phyloP scores from a whole-genome alignment of 495 filamentous ascomycete genomes.

The Lophiostoma macrostomum region DNA sequence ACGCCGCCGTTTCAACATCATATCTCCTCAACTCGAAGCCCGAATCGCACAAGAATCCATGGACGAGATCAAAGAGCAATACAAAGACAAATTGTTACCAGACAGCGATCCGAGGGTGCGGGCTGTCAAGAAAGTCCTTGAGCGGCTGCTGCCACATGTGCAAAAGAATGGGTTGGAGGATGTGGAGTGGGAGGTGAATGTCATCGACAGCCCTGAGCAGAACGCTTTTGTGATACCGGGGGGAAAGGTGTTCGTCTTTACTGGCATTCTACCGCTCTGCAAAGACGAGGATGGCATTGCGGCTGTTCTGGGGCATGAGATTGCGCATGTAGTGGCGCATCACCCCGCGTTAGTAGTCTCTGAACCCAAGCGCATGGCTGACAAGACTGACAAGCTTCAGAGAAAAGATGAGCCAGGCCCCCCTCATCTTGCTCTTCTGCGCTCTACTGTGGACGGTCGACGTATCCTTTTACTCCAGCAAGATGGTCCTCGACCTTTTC shows the following conservation, averaged over 20 bases:
- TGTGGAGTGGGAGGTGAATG: conserved; percentile 76
- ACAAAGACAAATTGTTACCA: conserved; percentile 49
- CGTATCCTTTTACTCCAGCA: conserved; percentile 47
- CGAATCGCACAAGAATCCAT: conserved; percentile 41
- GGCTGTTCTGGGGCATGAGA: conserved; percentile 86
- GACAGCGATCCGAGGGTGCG: conserved; percentile 49
- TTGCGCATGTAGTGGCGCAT: conserved; percentile 84
- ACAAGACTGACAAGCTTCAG: not conserved
- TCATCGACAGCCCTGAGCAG: conserved; percentile 65
- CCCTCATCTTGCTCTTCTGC: conserved; percentile 55
- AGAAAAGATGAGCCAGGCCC: conserved; percentile 66
- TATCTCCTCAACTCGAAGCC: conserved; percentile 56
- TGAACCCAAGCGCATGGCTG: not conserved
- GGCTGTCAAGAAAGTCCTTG: conserved; percentile 66
- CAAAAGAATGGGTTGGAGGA: conserved; percentile 56
- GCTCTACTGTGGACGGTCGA: conserved; percentile 53
- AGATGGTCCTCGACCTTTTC: conserved; percentile 56
- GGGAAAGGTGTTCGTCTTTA: conserved; percentile 92
- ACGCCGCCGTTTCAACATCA: conserved; percentile 77
- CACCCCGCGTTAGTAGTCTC: conserved; percentile 54
- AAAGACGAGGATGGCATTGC: conserved; percentile 72
- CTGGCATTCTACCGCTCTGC: conserved; percentile 71
- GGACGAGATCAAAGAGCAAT: conserved; percentile 40
- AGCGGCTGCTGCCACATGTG: conserved; percentile 60
- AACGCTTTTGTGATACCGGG: conserved; percentile 94